Percentiles rank a stretch among this genome's conserved stretches.
phyloP scores from a whole-genome alignment of 2,329 filamentous ascomycete genomes.

The Exophiala mesophila region DNA sequence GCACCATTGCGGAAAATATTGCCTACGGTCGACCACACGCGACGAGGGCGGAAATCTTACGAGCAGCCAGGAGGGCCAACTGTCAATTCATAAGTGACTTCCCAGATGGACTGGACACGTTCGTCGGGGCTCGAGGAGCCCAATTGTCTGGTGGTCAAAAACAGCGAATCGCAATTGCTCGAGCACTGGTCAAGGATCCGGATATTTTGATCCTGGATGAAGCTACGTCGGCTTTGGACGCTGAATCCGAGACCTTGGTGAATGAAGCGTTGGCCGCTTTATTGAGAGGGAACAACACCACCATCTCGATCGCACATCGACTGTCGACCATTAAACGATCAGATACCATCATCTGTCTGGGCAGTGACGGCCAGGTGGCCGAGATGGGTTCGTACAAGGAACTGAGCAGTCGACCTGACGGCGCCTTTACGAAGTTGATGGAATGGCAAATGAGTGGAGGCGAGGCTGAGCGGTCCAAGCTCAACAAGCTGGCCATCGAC shows the following conservation, averaged over 20 bases:
- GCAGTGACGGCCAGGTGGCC: slow-evolving; percentile 78
- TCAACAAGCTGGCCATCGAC: slow-evolving; percentile 25
- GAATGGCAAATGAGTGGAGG: slow-evolving; percentile 96
- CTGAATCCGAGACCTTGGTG: slow-evolving; percentile 93
- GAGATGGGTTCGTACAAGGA: slow-evolving; percentile 81
- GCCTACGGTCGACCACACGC: slow-evolving; percentile 81
- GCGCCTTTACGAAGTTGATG: slow-evolving; percentile 93
- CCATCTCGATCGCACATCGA: slow-evolving; percentile 94
- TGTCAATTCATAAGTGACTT: slow-evolving; percentile 97
- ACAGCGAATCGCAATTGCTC: slow-evolving; percentile 93
- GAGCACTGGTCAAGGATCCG: slow-evolving; percentile 88
- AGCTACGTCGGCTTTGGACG: slow-evolving; percentile 90
- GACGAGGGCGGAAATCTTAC: slow-evolving; percentile 72
- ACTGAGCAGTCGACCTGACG: slow-evolving; percentile 66
- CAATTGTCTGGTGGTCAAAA: slow-evolving; percentile 96
- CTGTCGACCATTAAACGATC: slow-evolving; percentile 94
- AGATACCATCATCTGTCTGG: slow-evolving; percentile 89
- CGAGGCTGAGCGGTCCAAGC: slow-evolving; percentile 42
- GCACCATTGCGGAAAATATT: slow-evolving; percentile 75
- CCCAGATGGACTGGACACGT: slow-evolving; percentile 89
- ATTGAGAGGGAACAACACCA: slow-evolving; percentile 83
- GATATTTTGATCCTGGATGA: slow-evolving; percentile 97
- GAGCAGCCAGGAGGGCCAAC: slow-evolving; percentile 85
- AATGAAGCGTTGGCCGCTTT: slow-evolving; percentile 81
- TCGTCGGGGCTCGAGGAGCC: slow-evolving; percentile 84